Evolutionary conservation across 129 eudicot species (phyloP).

Genomic region (Flaveria sonorensis): DNA sequence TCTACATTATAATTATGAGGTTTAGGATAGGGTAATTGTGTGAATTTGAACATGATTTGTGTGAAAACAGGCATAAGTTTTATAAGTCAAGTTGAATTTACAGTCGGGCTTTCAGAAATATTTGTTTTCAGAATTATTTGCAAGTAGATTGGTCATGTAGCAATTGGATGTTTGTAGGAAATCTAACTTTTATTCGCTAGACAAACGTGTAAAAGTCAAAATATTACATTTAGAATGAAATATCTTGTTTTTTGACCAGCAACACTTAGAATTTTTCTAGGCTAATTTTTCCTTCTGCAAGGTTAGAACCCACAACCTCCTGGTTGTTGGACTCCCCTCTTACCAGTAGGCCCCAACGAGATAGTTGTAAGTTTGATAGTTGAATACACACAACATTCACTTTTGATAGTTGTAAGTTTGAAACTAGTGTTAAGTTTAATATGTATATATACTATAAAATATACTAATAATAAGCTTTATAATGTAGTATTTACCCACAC

Average conservation of each 20-base stretch:
- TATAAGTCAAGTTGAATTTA: not conserved
- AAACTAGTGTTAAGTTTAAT: not conserved
- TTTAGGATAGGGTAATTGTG: not conserved
- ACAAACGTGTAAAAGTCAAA: not conserved
- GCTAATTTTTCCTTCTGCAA: too few relatives aligned
- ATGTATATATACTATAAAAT: not conserved
- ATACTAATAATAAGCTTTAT: not conserved
- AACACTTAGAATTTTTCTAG: too few relatives aligned
- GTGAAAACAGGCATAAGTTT: not conserved
- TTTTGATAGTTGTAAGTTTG: not conserved
- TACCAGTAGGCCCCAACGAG: not conserved
- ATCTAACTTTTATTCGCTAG: not conserved
- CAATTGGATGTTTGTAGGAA: conserved; percentile 6
- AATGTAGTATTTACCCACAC: not conserved
- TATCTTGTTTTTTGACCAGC: not conserved
- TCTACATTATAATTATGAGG: not conserved
- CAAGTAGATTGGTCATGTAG: conserved; percentile 10
- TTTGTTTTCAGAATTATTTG: conserved; percentile 10
- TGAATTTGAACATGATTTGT: not conserved
- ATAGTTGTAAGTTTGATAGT: not conserved
- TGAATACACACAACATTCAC: not conserved
- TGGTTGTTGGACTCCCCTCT: too few relatives aligned
- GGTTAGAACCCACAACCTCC: too few relatives aligned
- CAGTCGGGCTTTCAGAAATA: conserved; percentile 5
- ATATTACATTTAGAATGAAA: not conserved